Evolutionary conservation across 2,329 filamentous ascomycete genomes (phyloP).

Genomic region (Domatiomyces catenatus): DNA sequence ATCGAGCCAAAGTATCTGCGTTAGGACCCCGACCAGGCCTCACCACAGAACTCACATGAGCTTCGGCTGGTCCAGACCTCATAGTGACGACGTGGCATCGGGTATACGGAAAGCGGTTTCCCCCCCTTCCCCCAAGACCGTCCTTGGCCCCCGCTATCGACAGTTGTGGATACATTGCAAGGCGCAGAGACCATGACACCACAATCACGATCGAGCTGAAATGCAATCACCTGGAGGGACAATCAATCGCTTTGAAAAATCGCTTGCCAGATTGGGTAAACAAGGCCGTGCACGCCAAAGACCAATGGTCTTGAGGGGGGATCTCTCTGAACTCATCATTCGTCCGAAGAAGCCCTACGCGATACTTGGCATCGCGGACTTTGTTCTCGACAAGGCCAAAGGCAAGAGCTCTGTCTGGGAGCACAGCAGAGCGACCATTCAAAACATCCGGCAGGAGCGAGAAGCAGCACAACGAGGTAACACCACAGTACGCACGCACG

Average conservation of each 20-base stretch:
- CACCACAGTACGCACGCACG: not conserved
- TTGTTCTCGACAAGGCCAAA: not conserved
- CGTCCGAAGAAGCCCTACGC: not conserved
- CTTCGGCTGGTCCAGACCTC: not conserved
- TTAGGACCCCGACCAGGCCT: not conserved
- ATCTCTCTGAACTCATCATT: not conserved
- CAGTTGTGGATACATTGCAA: not conserved
- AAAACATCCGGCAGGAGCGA: not conserved
- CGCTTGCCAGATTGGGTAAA: not conserved
- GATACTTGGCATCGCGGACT: not conserved
- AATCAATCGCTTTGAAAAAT: not conserved
- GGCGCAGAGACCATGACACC: not conserved
- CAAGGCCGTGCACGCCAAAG: not conserved
- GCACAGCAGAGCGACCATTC: not conserved
- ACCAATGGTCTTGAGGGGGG: not conserved
- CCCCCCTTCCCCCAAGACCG: too few species aligned
- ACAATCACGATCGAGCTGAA: not conserved
- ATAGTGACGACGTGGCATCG: not conserved
- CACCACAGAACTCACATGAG: not conserved
- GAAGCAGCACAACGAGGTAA: too few species aligned
- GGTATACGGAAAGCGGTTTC: not conserved
- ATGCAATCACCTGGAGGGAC: not conserved
- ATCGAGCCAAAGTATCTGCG: not conserved
- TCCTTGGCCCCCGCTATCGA: not conserved
- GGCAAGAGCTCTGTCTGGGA: not conserved